A percentile compares a stretch with the other conserved stretches of the same genome.
Evolutionary conservation across 2,329 filamentous ascomycete species (phyloP).

Genomic region (Fusarium domesticum): DNA sequence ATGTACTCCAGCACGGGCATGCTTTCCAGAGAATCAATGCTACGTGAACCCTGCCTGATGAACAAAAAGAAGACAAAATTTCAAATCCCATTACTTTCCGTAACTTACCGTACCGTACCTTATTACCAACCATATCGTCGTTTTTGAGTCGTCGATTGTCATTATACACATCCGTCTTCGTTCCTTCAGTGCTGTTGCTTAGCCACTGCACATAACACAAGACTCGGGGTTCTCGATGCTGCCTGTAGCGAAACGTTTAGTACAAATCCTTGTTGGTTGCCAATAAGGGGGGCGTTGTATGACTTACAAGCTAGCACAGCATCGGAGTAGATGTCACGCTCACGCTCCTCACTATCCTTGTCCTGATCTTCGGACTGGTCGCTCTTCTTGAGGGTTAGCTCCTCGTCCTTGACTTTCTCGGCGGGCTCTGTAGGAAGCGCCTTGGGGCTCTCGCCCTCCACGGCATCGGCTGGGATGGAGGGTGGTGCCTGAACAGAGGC

Average conservation of each 20-base stretch:
- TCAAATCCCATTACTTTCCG: slow-evolving; percentile 23
- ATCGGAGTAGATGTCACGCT: slow-evolving; percentile 93
- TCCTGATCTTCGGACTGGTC: slow-evolving; percentile 71
- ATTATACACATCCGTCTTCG: slow-evolving; percentile 24
- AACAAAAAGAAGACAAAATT: slow-evolving; percentile 16
- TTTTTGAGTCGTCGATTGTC: slow-evolving; percentile 33
- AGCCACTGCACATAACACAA: slow-evolving; percentile 98
- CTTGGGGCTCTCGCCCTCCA: slow-evolving; percentile 77
- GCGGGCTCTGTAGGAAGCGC: slow-evolving; percentile 69
- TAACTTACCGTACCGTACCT: slow-evolving; percentile 19
- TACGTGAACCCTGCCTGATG: slow-evolving; percentile 11
- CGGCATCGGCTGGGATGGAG: slow-evolving; percentile 72
- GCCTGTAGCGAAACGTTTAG: slow-evolving; percentile 48
- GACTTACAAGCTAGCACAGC: slow-evolving; percentile 81
- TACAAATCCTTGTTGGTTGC: background rate
- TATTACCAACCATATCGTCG: slow-evolving; percentile 25
- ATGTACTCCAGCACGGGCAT: slow-evolving; percentile 21
- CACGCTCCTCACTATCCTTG: slow-evolving; percentile 68
- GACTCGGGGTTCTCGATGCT: slow-evolving; percentile 96
- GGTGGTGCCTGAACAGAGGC: slow-evolving; percentile 66
- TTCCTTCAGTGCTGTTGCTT: slow-evolving; percentile 27
- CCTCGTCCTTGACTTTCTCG: slow-evolving; percentile 60
- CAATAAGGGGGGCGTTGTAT: background rate
- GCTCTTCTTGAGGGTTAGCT: slow-evolving; percentile 53
- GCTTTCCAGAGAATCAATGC: slow-evolving; percentile 11